Percentiles rank a stretch among this genome's conserved stretches.
phyloP scores from a whole-genome alignment of 176 grass and related monocot species.

The Tillandsia leiboldiana region DNA sequence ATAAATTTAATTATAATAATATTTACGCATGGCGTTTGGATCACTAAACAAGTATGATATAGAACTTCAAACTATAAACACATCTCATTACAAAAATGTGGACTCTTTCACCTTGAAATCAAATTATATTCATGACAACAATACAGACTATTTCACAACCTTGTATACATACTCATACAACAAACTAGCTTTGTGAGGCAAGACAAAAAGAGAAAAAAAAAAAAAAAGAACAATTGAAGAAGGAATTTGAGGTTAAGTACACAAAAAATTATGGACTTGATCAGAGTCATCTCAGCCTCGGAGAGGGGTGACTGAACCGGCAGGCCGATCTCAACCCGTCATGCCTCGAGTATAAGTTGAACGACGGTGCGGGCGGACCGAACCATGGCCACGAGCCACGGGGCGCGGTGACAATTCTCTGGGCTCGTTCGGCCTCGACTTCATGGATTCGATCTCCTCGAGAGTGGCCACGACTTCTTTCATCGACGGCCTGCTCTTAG shows the following conservation, averaged over 20 bases:
- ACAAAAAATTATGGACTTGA: not conserved
- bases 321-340: not conserved
- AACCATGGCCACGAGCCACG: not conserved
- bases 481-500: constrained; percentile 61
- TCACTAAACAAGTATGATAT: too few relatives aligned
- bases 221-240: not conserved
- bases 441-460: constrained; percentile 44
- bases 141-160: too few relatives aligned
- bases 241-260: too few relatives aligned
- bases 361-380: not conserved
- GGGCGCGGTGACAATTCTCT: constrained; percentile 26
- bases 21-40: too few relatives aligned
- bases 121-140: too few relatives aligned
- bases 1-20: too few relatives aligned
- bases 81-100: too few relatives aligned
- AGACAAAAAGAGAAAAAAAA: not conserved
- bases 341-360: not conserved
- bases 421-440: constrained; percentile 5
- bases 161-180: too few relatives aligned
- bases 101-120: too few relatives aligned
- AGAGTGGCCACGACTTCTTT: constrained; percentile 49
- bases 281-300: not conserved
- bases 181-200: too few relatives aligned
- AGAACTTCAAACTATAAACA: too few relatives aligned
- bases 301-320: not conserved